Percentiles rank a stretch among this genome's conserved stretches.
Conservation (phyloP, 192 early-diverging fungal species). For the Podila verticillata region DNA sequence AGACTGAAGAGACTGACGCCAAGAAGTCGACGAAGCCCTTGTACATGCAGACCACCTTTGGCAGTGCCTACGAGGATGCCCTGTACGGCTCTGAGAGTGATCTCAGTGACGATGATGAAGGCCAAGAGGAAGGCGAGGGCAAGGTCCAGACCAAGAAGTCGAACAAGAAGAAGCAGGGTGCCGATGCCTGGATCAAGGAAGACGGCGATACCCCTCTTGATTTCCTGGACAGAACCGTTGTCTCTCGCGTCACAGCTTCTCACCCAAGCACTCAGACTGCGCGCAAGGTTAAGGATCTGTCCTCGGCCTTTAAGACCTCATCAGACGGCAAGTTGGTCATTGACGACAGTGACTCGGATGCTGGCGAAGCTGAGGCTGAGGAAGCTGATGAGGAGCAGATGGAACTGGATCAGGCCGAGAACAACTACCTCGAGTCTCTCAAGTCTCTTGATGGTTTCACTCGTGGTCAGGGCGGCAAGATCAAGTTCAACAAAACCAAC, state of each 20-base stretch:
- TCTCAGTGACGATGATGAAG: slow-evolving; percentile 80
- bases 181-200: slow-evolving; percentile 72
- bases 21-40: slow-evolving; percentile 57
- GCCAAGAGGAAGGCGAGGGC: slow-evolving; percentile 54
- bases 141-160: slow-evolving; percentile 37
- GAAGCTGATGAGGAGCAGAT: slow-evolving; percentile 48
- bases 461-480: slow-evolving; percentile 81
- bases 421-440: slow-evolving; percentile 88
- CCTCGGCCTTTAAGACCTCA: slow-evolving; percentile 67
- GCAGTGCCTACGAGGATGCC: slow-evolving; percentile 86
- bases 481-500: slow-evolving; percentile 91
- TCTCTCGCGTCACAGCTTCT: slow-evolving; percentile 66
- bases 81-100: slow-evolving; percentile 95
- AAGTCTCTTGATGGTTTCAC: slow-evolving; percentile 85
- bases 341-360: slow-evolving; percentile 68
- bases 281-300: slow-evolving; percentile 53
- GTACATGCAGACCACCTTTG: slow-evolving; percentile 70
- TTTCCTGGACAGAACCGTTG: slow-evolving; percentile 88
- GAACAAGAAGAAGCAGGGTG: slow-evolving; percentile 53
- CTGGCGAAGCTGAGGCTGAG: slow-evolving; percentile 24
- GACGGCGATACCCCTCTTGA: slow-evolving; percentile 79
- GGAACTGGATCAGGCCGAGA: slow-evolving; percentile 65
- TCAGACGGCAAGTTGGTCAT: slow-evolving; percentile 88
- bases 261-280: slow-evolving; percentile 49
- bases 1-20: slow-evolving; percentile 52